phyloP scores from a whole-genome alignment of 2,329 filamentous ascomycete genomes.

The Thelonectria discophora region DNA sequence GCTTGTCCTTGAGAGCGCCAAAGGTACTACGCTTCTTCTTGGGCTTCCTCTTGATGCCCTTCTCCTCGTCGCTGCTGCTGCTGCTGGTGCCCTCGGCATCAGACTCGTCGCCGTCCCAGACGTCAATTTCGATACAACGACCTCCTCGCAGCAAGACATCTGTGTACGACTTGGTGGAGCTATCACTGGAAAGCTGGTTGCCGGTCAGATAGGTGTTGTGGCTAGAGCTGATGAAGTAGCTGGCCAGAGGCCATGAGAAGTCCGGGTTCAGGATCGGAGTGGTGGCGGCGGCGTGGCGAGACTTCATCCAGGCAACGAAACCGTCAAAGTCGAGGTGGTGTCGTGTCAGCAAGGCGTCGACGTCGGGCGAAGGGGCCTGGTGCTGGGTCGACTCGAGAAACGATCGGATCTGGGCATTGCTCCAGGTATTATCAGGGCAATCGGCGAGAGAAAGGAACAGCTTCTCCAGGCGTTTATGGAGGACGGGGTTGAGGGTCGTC shows the following conservation, averaged over 20 bases:
- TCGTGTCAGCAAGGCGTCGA: constrained; percentile 39
- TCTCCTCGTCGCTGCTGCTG: constrained; percentile 64
- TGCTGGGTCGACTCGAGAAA: constrained; percentile 60
- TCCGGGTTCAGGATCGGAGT: constrained; percentile 55
- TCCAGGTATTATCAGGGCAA: constrained; percentile 54
- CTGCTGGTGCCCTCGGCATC: constrained; percentile 59
- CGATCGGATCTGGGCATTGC: constrained; percentile 52
- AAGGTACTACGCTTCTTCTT: constrained; percentile 66
- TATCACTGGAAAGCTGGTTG: constrained; percentile 86
- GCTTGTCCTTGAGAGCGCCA: constrained; percentile 70
- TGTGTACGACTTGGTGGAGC: constrained; percentile 88
- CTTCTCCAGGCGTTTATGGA: constrained; percentile 55
- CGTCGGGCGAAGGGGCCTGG: constrained; percentile 46
- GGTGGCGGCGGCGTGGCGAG: constrained; percentile 54
- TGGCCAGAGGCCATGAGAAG: constrained; percentile 81
- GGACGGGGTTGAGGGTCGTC: constrained; percentile 51
- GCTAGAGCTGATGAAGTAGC: constrained; percentile 93
- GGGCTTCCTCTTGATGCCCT: constrained; percentile 61
- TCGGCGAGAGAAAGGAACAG: constrained; percentile 58
- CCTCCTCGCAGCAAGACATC: constrained; percentile 84
- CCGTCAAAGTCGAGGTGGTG: constrained; percentile 55
- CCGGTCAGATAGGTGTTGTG: constrained; percentile 95
- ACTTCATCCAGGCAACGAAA: constrained; percentile 67
- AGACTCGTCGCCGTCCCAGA: constrained; percentile 88
- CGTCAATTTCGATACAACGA: constrained; percentile 92